Conservation (phyloP, 1,284 basidiomycete genomes). For the Cryptococcus jaspeensis region DNA sequence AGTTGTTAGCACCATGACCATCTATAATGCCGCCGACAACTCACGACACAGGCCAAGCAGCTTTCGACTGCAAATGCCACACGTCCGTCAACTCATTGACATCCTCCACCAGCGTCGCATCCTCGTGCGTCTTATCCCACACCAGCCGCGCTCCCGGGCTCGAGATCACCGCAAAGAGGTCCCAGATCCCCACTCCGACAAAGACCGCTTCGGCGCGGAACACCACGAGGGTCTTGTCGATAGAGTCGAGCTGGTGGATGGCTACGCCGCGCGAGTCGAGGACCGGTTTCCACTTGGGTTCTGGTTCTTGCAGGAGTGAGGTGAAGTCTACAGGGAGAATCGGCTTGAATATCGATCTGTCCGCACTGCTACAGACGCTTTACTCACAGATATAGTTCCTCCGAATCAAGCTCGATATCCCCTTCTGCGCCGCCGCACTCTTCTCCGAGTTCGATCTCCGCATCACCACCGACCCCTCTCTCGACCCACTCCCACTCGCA, state of each 20-base stretch:
- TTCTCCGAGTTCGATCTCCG: conserved; percentile 52
- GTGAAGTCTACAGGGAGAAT: conserved; percentile 66
- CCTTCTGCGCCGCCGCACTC: conserved; percentile 66
- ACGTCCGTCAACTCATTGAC: conserved; percentile 87
- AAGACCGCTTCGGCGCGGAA: conserved; percentile 97
- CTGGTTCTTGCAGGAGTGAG: conserved; percentile 93
- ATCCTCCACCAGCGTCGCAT: conserved; percentile 80
- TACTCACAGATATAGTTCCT: conserved; percentile 81
- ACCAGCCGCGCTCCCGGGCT: conserved; percentile 75
- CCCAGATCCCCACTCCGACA: conserved; percentile 94
- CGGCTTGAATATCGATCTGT: conserved; percentile 3
- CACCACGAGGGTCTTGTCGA: conserved; percentile 94
- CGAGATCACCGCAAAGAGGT: conserved; percentile 83
- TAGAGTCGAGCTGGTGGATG: conserved; percentile 93
- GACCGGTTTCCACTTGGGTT: conserved; percentile 89
- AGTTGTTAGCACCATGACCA: conserved; percentile 10
- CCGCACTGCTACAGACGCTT: background rate
- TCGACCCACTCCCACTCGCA: conserved; percentile 16
- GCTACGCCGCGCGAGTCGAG: conserved; percentile 85
- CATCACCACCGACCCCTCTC: conserved; percentile 12
- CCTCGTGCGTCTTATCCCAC: conserved; percentile 91
- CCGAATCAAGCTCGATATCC: conserved; percentile 76
- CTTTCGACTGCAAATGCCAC: conserved; percentile 85
- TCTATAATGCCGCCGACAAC: conserved; percentile 38
- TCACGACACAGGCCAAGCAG: conserved; percentile 86